A percentile compares a stretch with the other conserved stretches of the same genome.
phyloP scores from a whole-genome alignment of 257 asterid genomes.

The Leptodermis oblonga region DNA sequence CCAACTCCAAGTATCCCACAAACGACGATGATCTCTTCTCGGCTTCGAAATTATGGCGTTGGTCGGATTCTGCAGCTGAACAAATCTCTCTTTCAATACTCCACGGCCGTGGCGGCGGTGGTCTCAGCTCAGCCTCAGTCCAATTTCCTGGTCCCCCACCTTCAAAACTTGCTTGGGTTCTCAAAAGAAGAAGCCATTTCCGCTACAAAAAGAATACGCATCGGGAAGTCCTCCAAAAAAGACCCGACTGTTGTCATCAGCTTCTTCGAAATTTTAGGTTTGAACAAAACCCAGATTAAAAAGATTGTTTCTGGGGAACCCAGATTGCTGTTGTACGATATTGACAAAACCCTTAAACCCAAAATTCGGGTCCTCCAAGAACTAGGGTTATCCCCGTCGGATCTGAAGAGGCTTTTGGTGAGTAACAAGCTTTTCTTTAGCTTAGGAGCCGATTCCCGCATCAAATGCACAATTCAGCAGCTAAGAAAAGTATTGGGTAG shows the following conservation, averaged over 20 bases:
- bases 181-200: conserved; percentile 23
- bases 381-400: conserved; percentile 22
- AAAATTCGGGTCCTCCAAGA: conserved; percentile 17
- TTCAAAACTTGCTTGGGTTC: conserved; percentile 16
- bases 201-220: conserved; percentile 3
- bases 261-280: conserved; percentile 22
- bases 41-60: conserved; percentile 1
- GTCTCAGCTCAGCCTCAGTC: neutral
- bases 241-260: conserved; percentile 17
- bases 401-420: conserved; percentile 1
- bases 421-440: neutral
- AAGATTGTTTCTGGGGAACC: conserved; percentile 15
- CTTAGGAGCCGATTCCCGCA: conserved; percentile 1
- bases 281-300: conserved; percentile 24
- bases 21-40: neutral
- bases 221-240: neutral
- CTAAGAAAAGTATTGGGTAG: conserved; percentile 10
- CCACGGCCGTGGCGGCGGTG: neutral
- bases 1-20: no score
- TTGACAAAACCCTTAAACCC: conserved; percentile 23
- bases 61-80: neutral
- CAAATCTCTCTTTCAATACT: conserved; percentile 6
- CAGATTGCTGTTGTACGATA: conserved; percentile 9
- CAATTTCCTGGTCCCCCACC: conserved; percentile 13
- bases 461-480: conserved; percentile 3